Evolutionary conservation across 2,329 filamentous ascomycete genomes (phyloP).

Genomic region (Xylaria sp.): DNA sequence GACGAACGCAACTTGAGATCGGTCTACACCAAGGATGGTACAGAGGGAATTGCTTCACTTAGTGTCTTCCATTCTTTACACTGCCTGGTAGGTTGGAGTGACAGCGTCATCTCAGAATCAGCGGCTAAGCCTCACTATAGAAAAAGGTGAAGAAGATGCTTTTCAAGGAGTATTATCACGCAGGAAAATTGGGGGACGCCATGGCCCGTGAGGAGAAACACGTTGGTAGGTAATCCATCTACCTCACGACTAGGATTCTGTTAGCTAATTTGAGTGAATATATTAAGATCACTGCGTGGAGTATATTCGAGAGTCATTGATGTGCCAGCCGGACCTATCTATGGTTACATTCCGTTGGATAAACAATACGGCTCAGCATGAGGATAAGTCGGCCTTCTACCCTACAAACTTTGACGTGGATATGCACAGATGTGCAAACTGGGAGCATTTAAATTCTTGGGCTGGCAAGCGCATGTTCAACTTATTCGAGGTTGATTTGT

Average conservation of each 20-base stretch:
- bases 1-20: conserved; percentile 16
- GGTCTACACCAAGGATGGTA: conserved; percentile 14
- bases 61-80: conserved; percentile 15
- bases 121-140: background rate
- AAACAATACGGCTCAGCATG: conserved; percentile 19
- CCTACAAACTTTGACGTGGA: conserved; percentile 18
- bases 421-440: conserved; percentile 19
- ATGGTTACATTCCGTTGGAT: conserved; percentile 23
- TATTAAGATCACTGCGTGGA: conserved; percentile 19
- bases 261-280: background rate
- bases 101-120: background rate
- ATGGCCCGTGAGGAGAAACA: conserved; percentile 15
- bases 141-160: conserved; percentile 21
- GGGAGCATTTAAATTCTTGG: conserved; percentile 15
- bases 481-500: conserved; percentile 14
- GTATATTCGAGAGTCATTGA: conserved; percentile 17
- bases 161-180: conserved; percentile 17
- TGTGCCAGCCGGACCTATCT: conserved; percentile 20
- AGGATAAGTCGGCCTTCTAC: conserved; percentile 17
- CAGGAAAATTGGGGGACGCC: background rate
- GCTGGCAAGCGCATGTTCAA: conserved; percentile 12
- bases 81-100: background rate
- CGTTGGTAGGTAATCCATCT: background rate
- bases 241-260: background rate
- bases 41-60: conserved; percentile 14